Evolutionary conservation across 2,329 filamentous ascomycete species (phyloP).

Genomic region (Cadophora luteo-olivacea): DNA sequence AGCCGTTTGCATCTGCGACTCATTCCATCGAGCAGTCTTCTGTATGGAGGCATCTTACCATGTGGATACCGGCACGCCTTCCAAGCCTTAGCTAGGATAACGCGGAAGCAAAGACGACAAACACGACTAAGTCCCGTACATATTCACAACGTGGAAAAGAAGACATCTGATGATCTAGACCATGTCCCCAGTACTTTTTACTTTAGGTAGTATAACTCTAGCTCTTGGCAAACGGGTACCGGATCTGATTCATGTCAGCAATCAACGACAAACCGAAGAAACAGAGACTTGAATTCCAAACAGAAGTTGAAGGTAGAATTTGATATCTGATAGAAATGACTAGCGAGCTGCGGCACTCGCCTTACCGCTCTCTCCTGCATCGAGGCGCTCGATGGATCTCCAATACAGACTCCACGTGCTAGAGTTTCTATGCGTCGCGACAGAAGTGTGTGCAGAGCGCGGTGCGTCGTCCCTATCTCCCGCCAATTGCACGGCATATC

Average conservation of each 20-base stretch:
- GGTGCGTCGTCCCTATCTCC: constrained; percentile 6
- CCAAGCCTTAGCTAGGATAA: constrained; percentile 4
- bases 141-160: neutral
- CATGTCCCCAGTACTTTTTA: neutral
- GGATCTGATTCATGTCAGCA: neutral
- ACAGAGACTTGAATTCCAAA: neutral
- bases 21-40: neutral
- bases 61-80: neutral
- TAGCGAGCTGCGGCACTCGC: neutral
- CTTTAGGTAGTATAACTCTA: neutral
- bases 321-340: constrained; percentile 9
- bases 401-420: constrained; percentile 17
- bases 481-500: neutral
- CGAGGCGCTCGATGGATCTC: constrained; percentile 6
- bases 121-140: constrained; percentile 9
- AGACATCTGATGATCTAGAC: neutral
- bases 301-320: neutral
- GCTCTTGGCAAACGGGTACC: constrained; percentile 1
- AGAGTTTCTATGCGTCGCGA: neutral
- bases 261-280: neutral
- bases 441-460: neutral
- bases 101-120: neutral
- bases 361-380: constrained; percentile 7
- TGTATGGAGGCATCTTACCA: neutral
- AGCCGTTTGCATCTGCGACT: neutral